Base-by-base conservation (phyloP, 31 red algal genomes). In the Endocladia muricata region DNA sequence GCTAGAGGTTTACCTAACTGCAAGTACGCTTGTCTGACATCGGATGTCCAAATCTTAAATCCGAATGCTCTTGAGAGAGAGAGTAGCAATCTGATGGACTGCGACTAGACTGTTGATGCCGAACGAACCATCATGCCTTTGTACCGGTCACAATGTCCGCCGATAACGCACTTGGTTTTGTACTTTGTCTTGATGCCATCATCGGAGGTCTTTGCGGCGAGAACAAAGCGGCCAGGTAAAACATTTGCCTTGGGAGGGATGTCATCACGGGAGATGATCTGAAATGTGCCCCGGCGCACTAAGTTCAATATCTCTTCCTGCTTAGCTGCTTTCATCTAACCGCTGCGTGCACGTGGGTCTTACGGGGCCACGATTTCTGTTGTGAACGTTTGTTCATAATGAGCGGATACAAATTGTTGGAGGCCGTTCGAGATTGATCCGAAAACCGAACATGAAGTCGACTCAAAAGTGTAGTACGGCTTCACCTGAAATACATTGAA, bases 21-120 rank as follows among this genome's bases (percentile, higher is more conserved):
- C 0, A 73, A 0, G 33, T 49, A n/a, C 3, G 1, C 68, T 51
- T 73, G 32, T 0, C 38, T 3, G 43, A 70, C 68, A 34, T 51
- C 68, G 0, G 68, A 73, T 34, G 68, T 73, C 68, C 0, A 73
- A 0, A 52, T 25, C 0, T 73, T 19, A 42, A 73, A 73, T 8
- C 35, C 38, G 8, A 0, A 52, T 21, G 0, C 32, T 15, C 40
- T 21, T 47, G 41, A 21, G 35, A 73, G 39, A 25, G 68, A 22
- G 23, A 73, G 68, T 31, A 73, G 38, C 0, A 73, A 7, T 23
- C 68, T 47, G 26, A 73, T 0, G 35, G 68, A 54, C 22, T 73
- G 68, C 23, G 68, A 33, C 22, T 73, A 42, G 19, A 73, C 40
- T 21, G 0, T 51, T 42, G 68, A 52, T 52, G 68, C 40, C 21